These are phyloP conservation scores for Globisporangium takayamanum DNA, from an alignment of 352 stramenopile genomes.

Conservation along the genomic window DNA sequence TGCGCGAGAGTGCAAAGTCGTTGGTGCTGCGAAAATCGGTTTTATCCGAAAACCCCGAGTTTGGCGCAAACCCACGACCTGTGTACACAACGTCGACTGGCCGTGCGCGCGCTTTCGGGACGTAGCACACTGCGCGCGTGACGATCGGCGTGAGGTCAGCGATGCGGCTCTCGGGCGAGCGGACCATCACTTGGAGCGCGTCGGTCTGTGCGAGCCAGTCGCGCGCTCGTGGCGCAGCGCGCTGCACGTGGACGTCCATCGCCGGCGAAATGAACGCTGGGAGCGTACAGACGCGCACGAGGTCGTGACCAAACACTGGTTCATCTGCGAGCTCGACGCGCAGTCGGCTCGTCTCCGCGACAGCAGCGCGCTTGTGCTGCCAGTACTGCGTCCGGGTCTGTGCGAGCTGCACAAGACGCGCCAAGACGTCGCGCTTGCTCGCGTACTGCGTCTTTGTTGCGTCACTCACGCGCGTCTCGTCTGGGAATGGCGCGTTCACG, in stretches of 20 bases:
- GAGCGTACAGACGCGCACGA: slow-evolving; percentile 42
- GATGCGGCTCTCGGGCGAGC: slow-evolving; percentile 35
- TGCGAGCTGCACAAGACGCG: slow-evolving; percentile 25
- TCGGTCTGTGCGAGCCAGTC: slow-evolving; percentile 23
- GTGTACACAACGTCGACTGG: slow-evolving; percentile 31
- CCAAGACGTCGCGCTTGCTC: slow-evolving; percentile 32
- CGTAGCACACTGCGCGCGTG: slow-evolving; percentile 64
- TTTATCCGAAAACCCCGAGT: not conserved
- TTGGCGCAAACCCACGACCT: slow-evolving; percentile 28
- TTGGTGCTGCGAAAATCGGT: no score
- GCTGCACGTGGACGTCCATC: slow-evolving; percentile 58
- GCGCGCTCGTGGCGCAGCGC: slow-evolving; percentile 1
- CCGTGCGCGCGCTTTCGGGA: slow-evolving; percentile 55
- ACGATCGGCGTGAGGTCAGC: slow-evolving; percentile 35
- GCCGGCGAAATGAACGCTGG: slow-evolving; percentile 64
- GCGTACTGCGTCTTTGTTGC: slow-evolving; percentile 15
- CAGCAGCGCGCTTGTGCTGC: slow-evolving; percentile 26
- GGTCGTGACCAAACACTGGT: slow-evolving; percentile 39
- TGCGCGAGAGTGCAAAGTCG: slow-evolving; percentile 34
- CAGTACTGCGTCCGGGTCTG: slow-evolving; percentile 28
- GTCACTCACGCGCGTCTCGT: slow-evolving; percentile 17
- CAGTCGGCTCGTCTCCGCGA: slow-evolving; percentile 21
- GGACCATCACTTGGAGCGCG: slow-evolving; percentile 45
- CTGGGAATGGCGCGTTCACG: slow-evolving; percentile 24
- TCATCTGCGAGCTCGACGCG: slow-evolving; percentile 29